These are phyloP conservation scores for Globisporangium canariense DNA, from an alignment of 352 stramenopile genomes.

Conservation along the genomic window DNA sequence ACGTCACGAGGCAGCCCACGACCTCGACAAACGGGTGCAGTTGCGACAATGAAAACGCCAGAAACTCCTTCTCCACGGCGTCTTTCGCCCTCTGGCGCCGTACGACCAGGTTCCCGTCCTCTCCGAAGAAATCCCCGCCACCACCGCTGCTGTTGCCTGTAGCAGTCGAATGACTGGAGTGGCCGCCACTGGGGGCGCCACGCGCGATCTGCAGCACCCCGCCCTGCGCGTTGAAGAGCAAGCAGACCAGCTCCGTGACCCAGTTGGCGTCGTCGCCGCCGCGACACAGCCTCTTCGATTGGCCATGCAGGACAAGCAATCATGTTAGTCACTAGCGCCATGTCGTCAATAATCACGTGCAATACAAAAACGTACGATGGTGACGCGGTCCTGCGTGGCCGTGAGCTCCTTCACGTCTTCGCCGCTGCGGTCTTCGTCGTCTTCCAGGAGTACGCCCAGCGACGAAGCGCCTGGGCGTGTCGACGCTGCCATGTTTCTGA, in stretches of 20 bases:
- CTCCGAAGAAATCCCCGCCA: constrained; percentile 26
- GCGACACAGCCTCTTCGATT: constrained; percentile 30
- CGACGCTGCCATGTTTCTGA: background rate
- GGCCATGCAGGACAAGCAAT: background rate
- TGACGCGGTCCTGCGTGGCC: constrained; percentile 28
- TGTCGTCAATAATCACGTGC: background rate
- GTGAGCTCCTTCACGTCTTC: constrained; percentile 31
- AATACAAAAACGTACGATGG: constrained; percentile 29
- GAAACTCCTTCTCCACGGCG: constrained; percentile 34
- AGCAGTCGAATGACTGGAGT: background rate
- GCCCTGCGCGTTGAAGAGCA: constrained; percentile 60
- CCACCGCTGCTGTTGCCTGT: background rate
- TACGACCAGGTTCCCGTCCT: constrained; percentile 27
- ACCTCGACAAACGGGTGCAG: constrained; percentile 48
- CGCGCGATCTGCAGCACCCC: constrained; percentile 44
- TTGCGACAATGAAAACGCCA: constrained; percentile 33
- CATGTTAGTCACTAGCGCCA: background rate
- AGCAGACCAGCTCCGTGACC: constrained; percentile 46
- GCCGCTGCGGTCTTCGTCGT: background rate
- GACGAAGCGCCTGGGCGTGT: background rate
- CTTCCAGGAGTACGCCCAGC: background rate
- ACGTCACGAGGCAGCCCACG: constrained; percentile 42
- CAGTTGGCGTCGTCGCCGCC: constrained; percentile 31
- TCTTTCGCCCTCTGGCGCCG: constrained; percentile 39
- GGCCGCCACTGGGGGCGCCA: constrained; percentile 10